Evolutionary conservation across 768 basidiomycete species (phyloP), one percentile per base, ranked within the genome.

Genomic region (Lactarius pseudohatsudake): DNA sequence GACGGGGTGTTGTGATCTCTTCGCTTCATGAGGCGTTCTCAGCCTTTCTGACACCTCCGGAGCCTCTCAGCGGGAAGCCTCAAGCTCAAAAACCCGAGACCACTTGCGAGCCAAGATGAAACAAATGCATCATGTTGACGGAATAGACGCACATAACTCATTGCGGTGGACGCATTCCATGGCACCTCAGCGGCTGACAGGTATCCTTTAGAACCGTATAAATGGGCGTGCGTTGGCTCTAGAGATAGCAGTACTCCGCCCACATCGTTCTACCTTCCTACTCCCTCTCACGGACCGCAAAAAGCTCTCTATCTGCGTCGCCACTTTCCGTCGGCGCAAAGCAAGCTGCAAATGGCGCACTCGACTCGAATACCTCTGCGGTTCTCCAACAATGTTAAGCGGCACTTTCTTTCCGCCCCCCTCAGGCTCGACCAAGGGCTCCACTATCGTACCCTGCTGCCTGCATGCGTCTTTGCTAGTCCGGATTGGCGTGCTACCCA

Each of bases 141-240:
- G 45, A 47, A 50, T 50, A 50, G 10, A 11, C 22, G 4, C 11
- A 5, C 47, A 22, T 50, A 50, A 22, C 1, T 64, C 26, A 28
- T 26, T 16, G 15, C 43, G 30, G 26, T 20, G 26, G 26, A 64
- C 40, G 57, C 47, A 59, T 59, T 22, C 57, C 64, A 64, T 22
- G 16, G 47, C 26, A 15, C 45, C 64, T 36, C 41, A 5, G 41
- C 9, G 59, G 43, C 64, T 56, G 64, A 65, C 43, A 38, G 59
- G 54, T 18, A 56, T 34, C 20, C 43, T 13, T 30, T 5, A 22
- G 16, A n/a, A n/a, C 3, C 41, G 40, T 65, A 56, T 65, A 65
- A 61, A 61, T n/a, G 4, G 18, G 41, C 20, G 34, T 16, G 34
- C 20, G 26, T 47, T 28, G 11, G 22, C 15, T 15, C 22, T 11